Evolutionary conservation across 192 early-diverging fungal genomes (phyloP).

Genomic region (Entophlyctis luteolus): DNA sequence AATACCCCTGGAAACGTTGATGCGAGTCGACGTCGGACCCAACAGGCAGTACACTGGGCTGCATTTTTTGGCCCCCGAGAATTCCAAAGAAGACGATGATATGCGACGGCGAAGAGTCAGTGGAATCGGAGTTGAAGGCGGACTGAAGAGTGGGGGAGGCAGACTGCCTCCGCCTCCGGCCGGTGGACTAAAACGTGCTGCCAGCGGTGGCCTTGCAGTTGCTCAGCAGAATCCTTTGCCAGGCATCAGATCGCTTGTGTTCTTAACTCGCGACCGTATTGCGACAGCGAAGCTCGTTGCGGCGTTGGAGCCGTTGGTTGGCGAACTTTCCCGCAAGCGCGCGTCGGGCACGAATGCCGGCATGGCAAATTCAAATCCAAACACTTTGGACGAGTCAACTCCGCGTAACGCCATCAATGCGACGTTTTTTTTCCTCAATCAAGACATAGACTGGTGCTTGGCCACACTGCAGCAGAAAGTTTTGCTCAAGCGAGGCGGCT

Average conservation of each 20-base stretch:
- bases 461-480: constrained; percentile 27
- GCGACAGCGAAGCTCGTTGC: constrained; percentile 33
- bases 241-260: constrained; percentile 29
- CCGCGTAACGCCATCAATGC: neutral
- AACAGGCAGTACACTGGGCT: constrained; percentile 45
- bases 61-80: constrained; percentile 34
- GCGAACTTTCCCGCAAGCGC: constrained; percentile 16
- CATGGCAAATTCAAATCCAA: neutral
- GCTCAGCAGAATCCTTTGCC: constrained; percentile 5
- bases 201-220: neutral
- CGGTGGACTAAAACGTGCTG: neutral
- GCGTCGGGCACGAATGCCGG: neutral
- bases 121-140: constrained; percentile 12
- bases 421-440: constrained; percentile 39
- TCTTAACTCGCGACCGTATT: constrained; percentile 36
- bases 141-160: constrained; percentile 26
- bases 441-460: constrained; percentile 41
- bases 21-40: constrained; percentile 54
- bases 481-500: constrained; percentile 16
- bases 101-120: neutral
- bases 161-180: neutral
- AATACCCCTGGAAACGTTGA: constrained; percentile 23
- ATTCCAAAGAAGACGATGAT: neutral
- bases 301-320: constrained; percentile 17
- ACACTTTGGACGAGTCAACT: too few species aligned